Conservation (phyloP, 768 basidiomycete genomes). For the Jaapia argillacea region DNA sequence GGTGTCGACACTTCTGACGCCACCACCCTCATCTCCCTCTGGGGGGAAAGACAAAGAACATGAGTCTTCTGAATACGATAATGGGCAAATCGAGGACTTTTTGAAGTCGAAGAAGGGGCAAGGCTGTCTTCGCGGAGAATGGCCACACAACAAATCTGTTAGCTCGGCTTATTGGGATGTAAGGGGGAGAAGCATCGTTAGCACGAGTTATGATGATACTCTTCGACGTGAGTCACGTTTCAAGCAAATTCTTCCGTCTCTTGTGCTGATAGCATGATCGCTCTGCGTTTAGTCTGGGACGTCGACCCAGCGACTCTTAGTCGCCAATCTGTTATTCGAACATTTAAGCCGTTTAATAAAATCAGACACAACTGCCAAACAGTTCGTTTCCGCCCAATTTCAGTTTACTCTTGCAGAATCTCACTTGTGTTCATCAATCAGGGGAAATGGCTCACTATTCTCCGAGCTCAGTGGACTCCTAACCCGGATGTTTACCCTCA, state of each 20-base stretch:
- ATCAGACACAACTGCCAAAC: conserved; percentile 76
- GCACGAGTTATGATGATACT: conserved; percentile 78
- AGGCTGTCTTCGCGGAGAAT: conserved; percentile 51
- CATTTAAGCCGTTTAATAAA: conserved; percentile 51
- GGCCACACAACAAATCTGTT: conserved; percentile 63
- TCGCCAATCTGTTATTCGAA: conserved; percentile 39
- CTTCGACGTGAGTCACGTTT: conserved; percentile 44
- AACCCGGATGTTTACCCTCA: conserved; percentile 78
- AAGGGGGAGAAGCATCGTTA: conserved; percentile 66
- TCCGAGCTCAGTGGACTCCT: conserved; percentile 69
- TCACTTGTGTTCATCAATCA: conserved; percentile 19
- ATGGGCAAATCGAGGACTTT: conserved; percentile 38
- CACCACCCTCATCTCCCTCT: conserved; percentile 13
- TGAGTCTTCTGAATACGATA: conserved; percentile 21
- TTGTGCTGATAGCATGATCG: neutral
- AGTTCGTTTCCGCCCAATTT: conserved; percentile 27
- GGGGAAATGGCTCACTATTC: conserved; percentile 76
- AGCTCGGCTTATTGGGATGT: conserved; percentile 86
- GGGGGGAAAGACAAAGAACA: neutral
- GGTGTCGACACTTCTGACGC: conserved; percentile 15
- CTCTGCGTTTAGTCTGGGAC: conserved; percentile 60
- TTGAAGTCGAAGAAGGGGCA: conserved; percentile 40
- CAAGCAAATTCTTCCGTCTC: neutral
- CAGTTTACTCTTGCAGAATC: neutral
- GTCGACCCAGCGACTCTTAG: conserved; percentile 41